These are phyloP conservation scores for Cucurbita pepo DNA, from an alignment of 306 rosid genomes.

Conservation along the genomic window DNA sequence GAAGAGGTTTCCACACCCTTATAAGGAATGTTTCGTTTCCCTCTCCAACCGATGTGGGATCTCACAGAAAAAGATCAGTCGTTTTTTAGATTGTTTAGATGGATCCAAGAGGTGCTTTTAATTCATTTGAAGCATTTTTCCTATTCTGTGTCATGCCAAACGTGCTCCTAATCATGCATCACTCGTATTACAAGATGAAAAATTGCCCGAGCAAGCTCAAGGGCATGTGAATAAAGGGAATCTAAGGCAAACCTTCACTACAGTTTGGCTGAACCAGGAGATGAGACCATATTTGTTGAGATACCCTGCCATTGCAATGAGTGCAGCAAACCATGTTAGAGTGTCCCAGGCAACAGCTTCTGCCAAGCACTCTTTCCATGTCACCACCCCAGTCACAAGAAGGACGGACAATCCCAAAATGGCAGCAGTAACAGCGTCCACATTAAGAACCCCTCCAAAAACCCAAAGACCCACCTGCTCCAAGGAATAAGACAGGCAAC, in stretches of 20 bases:
- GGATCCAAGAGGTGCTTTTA: background rate
- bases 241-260: conserved; percentile 66
- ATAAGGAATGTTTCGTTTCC: too few species aligned
- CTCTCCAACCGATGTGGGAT: too few species aligned
- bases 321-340: conserved; percentile 98
- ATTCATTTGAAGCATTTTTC: background rate
- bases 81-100: background rate
- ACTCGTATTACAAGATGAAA: background rate
- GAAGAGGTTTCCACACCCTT: too few species aligned
- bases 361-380: conserved; percentile 97
- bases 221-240: background rate
- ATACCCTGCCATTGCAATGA: conserved; percentile 99
- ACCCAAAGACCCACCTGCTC: conserved; percentile 91
- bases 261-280: conserved; percentile 92
- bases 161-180: background rate
- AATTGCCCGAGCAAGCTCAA: background rate
- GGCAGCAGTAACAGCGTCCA: conserved; percentile 93
- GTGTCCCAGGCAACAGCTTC: conserved; percentile 99
- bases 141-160: background rate
- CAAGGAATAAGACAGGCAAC: conserved; percentile 1
- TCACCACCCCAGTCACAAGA: conserved; percentile 83
- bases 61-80: background rate
- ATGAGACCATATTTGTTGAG: conserved; percentile 97
- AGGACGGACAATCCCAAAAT: conserved; percentile 83
- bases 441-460: conserved; percentile 57